phyloP scores from a whole-genome alignment of 768 basidiomycete species.

The Collybia sp. region DNA sequence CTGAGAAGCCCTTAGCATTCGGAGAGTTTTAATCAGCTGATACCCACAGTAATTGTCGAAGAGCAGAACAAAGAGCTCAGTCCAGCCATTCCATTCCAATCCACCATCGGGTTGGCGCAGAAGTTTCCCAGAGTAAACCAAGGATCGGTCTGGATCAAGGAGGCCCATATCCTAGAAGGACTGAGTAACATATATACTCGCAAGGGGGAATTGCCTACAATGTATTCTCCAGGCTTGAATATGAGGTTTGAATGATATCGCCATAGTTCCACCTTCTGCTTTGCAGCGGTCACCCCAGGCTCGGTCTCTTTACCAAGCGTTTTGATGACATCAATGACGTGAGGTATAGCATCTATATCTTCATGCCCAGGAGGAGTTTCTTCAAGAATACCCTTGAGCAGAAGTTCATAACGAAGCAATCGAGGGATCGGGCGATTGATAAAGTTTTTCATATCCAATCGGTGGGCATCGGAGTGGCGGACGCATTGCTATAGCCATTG shows the following conservation, averaged over 20 bases:
- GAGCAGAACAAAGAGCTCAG: constrained; percentile 82
- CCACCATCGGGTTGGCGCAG: constrained; percentile 86
- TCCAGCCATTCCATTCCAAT: constrained; percentile 87
- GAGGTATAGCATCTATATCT: constrained; percentile 78
- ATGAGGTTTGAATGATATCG: constrained; percentile 73
- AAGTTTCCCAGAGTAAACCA: constrained; percentile 81
- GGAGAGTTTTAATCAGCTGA: not conserved
- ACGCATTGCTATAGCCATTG: constrained; percentile 30
- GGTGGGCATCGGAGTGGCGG: constrained; percentile 72
- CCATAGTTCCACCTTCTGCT: constrained; percentile 90
- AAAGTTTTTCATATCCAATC: constrained; percentile 90
- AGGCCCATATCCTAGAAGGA: constrained; percentile 77
- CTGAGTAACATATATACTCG: not conserved
- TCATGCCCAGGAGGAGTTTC: constrained; percentile 71
- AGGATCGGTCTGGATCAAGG: constrained; percentile 71
- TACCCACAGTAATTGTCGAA: constrained; percentile 92
- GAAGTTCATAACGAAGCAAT: constrained; percentile 80
- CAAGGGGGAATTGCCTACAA: constrained; percentile 30
- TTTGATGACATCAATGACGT: constrained; percentile 84
- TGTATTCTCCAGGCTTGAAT: constrained; percentile 74
- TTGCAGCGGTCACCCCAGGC: constrained; percentile 79
- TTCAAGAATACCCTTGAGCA: constrained; percentile 77
- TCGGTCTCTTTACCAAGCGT: constrained; percentile 84
- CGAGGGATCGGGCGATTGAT: constrained; percentile 90
- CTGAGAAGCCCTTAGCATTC: constrained; percentile 21